These are phyloP conservation scores for Russula compacta DNA, from an alignment of 768 basidiomycete species.

Conservation along the genomic window DNA sequence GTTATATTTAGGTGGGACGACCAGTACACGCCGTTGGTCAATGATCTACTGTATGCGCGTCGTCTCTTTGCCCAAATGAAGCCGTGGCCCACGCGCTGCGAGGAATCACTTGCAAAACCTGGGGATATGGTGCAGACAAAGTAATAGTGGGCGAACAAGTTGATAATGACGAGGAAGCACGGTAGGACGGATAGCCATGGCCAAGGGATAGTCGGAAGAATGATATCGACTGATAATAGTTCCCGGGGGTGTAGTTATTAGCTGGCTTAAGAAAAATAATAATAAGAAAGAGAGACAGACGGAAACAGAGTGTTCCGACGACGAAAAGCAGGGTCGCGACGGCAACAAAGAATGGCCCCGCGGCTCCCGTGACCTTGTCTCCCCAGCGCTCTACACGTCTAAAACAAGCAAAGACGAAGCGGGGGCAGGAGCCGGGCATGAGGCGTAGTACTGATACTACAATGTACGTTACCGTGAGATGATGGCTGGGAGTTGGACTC, in stretches of 20 bases:
- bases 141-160: slow-evolving; percentile 78
- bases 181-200: slow-evolving; percentile 54
- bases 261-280: not conserved
- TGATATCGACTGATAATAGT: slow-evolving; percentile 55
- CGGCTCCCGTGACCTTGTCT: slow-evolving; percentile 79
- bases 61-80: slow-evolving; percentile 51
- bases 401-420: slow-evolving; percentile 49
- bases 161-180: slow-evolving; percentile 67
- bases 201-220: slow-evolving; percentile 54
- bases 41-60: slow-evolving; percentile 23
- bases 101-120: slow-evolving; percentile 65
- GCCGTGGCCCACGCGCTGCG: slow-evolving; percentile 31
- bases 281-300: slow-evolving; percentile 38
- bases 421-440: slow-evolving; percentile 12
- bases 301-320: slow-evolving; percentile 66
- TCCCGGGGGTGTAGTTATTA: not conserved
- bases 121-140: slow-evolving; percentile 72
- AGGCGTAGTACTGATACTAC: not conserved
- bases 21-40: slow-evolving; percentile 41
- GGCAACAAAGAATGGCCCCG: slow-evolving; percentile 82
- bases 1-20: slow-evolving; percentile 42
- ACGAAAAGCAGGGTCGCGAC: slow-evolving; percentile 69
- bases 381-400: slow-evolving; percentile 60
- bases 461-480: not conserved
- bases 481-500: not conserved